A percentile compares a stretch with the other conserved stretches of the same genome.
These are phyloP conservation scores for Candida vartiovaarae DNA, from an alignment of 805 yeast species.

Conservation along the genomic window DNA sequence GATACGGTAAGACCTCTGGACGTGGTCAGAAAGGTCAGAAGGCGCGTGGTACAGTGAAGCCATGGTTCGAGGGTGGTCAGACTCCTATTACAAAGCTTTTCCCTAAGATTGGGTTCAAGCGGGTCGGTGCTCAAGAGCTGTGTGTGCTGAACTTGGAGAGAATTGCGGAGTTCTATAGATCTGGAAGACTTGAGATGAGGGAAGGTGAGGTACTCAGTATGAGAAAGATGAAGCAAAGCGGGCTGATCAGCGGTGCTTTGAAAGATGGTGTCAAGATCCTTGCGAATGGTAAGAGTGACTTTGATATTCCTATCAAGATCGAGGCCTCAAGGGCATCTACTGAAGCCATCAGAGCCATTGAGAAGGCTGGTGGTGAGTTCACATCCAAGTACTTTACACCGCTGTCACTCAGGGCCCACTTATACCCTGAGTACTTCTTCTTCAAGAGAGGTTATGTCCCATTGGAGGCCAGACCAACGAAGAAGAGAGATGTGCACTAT, in stretches of 20 bases:
- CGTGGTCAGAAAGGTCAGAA: slow-evolving; percentile 99
- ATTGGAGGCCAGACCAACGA: slow-evolving; percentile 76
- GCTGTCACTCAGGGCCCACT: slow-evolving; percentile 66
- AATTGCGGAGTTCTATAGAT: slow-evolving; percentile 63
- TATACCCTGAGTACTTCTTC: slow-evolving; percentile 65
- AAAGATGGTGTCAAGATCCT: slow-evolving; percentile 78
- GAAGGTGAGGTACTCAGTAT: slow-evolving; percentile 65
- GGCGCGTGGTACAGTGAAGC: slow-evolving; percentile 84
- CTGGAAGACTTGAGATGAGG: slow-evolving; percentile 52
- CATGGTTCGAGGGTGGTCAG: slow-evolving; percentile 99
- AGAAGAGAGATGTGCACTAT: slow-evolving; percentile 69
- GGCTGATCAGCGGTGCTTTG: slow-evolving; percentile 64
- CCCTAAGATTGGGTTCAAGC: slow-evolving; percentile 83
- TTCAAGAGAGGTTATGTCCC: slow-evolving; percentile 75
- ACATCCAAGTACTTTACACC: slow-evolving; percentile 65
- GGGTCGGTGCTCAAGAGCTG: slow-evolving; percentile 48
- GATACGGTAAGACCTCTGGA: slow-evolving; percentile 90
- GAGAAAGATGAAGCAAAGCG: slow-evolving; percentile 66
- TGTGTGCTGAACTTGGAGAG: slow-evolving; percentile 52
- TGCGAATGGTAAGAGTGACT: slow-evolving; percentile 50
- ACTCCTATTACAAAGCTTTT: slow-evolving; percentile 79
- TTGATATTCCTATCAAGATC: slow-evolving; percentile 57
- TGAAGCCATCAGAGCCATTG: slow-evolving; percentile 68
- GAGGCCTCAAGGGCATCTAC: slow-evolving; percentile 80
- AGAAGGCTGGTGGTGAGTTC: slow-evolving; percentile 64